Percentiles rank a stretch among this genome's conserved stretches.
phyloP scores from a whole-genome alignment of 768 basidiomycete species.

The Termitomyces sp. region DNA sequence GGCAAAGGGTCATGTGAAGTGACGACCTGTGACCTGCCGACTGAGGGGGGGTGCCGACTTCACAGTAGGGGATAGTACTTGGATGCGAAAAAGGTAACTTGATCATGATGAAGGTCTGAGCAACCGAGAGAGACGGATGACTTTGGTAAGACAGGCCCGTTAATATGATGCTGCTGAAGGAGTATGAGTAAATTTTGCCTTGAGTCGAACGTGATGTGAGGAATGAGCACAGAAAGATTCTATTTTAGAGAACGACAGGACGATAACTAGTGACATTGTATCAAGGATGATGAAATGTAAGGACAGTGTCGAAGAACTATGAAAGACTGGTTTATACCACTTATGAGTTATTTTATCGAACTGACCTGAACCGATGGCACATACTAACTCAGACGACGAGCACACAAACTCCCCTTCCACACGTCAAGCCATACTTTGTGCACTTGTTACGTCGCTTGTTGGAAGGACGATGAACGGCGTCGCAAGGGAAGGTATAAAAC shows the following conservation, averaged over 20 bases:
- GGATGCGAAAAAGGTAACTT: too few species aligned
- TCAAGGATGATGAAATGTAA: background rate
- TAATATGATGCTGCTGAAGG: background rate
- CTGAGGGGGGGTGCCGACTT: too few species aligned
- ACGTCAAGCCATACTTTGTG: constrained; percentile 66
- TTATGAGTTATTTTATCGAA: background rate
- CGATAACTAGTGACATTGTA: background rate
- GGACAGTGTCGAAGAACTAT: background rate
- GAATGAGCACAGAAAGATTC: too few species aligned
- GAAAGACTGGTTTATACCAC: background rate
- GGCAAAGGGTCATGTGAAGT: too few species aligned
- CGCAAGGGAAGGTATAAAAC: constrained; percentile 30
- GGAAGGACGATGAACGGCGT: constrained; percentile 59
- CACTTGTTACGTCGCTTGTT: constrained; percentile 73
- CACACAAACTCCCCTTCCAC: constrained; percentile 44
- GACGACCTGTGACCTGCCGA: too few species aligned
- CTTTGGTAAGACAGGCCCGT: too few species aligned
- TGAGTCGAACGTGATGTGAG: background rate
- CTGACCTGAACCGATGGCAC: background rate
- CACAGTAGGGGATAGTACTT: too few species aligned
- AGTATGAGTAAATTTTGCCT: background rate
- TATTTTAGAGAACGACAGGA: background rate
- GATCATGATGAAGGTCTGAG: background rate
- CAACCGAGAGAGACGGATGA: background rate
- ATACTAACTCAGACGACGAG: background rate